These are phyloP conservation scores for Alternaria ventricosa DNA, from an alignment of 2,329 filamentous ascomycete genomes.

Conservation along the genomic window DNA sequence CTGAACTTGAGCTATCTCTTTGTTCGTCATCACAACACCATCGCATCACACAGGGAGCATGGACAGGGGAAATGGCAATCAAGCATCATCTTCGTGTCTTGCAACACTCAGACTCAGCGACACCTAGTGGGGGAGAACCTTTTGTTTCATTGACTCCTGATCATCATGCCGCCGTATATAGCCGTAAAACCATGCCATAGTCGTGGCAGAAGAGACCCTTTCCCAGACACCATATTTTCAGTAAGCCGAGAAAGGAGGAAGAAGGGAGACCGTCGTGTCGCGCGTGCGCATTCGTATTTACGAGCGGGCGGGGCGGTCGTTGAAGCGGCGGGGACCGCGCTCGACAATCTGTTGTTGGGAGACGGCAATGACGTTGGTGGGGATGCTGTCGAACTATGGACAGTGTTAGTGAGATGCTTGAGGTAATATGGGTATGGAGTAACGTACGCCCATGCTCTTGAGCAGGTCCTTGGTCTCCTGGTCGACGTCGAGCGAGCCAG, in stretches of 20 bases:
- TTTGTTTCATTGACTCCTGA: conserved; percentile 64
- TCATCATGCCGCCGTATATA: conserved; percentile 73
- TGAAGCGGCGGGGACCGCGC: conserved; percentile 80
- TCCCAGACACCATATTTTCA: conserved; percentile 75
- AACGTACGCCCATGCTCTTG: conserved; percentile 97
- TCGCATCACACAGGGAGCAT: conserved; percentile 13
- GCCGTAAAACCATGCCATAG: conserved; percentile 81
- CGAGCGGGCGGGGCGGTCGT: conserved; percentile 61
- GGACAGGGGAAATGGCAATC: conserved; percentile 72
- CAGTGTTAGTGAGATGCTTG: conserved; percentile 13
- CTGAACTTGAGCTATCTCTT: not conserved
- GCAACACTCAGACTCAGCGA: conserved; percentile 74
- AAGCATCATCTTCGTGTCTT: conserved; percentile 73
- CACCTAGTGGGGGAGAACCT: conserved; percentile 69
- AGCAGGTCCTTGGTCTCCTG: conserved; percentile 99
- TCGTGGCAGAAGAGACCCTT: conserved; percentile 91
- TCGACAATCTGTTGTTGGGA: conserved; percentile 86
- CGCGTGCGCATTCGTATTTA: conserved; percentile 27
- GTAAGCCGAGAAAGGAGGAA: conserved; percentile 39
- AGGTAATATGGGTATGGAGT: not conserved
- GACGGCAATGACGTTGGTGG: conserved; percentile 93
- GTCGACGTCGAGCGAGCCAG: conserved; percentile 93
- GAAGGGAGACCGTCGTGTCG: conserved; percentile 57
- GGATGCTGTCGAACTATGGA: conserved; percentile 89
- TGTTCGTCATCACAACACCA: conserved; percentile 10